A percentile compares a stretch with the other conserved stretches of the same genome.
Evolutionary conservation across 805 yeast genomes (phyloP).

Genomic region (Komagataella phaffii): DNA sequence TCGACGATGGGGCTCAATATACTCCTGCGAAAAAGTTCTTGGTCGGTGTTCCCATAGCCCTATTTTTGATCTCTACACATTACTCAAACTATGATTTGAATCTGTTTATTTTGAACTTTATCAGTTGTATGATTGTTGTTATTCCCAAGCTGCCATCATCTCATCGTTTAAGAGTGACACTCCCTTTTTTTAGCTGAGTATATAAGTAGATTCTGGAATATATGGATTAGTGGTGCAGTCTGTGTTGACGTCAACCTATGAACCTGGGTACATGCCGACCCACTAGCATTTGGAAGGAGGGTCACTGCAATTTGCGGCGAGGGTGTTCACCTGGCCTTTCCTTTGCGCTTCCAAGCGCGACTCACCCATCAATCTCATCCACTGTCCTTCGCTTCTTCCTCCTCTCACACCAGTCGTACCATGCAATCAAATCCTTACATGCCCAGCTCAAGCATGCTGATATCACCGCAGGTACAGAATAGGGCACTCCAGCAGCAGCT

Average conservation of each 20-base stretch:
- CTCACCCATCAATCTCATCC: neutral
- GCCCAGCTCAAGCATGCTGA: neutral
- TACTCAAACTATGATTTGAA: slow-evolving; percentile 76
- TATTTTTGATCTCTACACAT: slow-evolving; percentile 81
- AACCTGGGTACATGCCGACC: neutral
- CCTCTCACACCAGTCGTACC: neutral
- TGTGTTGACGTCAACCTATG: neutral
- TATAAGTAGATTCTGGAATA: neutral
- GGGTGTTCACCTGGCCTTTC: neutral
- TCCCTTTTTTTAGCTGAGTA: slow-evolving; percentile 21
- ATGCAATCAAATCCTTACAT: neutral
- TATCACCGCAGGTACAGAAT: slow-evolving; percentile 21
- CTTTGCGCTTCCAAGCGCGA: neutral
- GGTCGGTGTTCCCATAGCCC: slow-evolving; percentile 81
- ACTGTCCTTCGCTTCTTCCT: neutral
- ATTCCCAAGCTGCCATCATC: slow-evolving; percentile 82
- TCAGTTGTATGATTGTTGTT: slow-evolving; percentile 76
- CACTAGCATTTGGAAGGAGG: neutral
- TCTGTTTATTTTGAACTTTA: slow-evolving; percentile 65
- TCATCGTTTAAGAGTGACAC: slow-evolving; percentile 61
- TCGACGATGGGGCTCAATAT: slow-evolving; percentile 80
- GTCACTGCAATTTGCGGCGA: neutral
- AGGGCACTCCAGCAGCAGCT: slow-evolving; percentile 16
- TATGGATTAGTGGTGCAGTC: neutral
- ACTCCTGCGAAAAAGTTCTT: slow-evolving; percentile 93